Percentiles rank a stretch among this genome's conserved stretches.
Conservation (phyloP, 129 eudicot species). For the Glebionis coronaria region DNA sequence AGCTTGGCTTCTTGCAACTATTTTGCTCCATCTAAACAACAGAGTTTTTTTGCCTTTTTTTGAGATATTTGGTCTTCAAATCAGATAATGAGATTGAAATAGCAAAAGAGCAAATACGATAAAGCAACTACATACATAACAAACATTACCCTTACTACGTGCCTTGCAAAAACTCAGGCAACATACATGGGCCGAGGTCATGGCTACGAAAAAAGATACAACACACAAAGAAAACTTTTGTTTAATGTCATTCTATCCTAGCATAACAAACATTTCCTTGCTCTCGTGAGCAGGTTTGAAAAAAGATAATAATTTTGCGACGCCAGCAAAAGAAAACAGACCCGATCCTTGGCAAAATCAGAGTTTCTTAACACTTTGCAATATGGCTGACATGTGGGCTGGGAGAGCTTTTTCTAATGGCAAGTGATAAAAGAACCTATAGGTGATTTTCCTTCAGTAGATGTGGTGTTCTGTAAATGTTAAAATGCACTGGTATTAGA, state of each 20-base stretch:
- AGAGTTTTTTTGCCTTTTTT: conserved; percentile 78
- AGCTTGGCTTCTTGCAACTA: conserved; percentile 69
- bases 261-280: not conserved
- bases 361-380: conserved; percentile 83
- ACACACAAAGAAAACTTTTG: too few species aligned
- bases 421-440: too few species aligned
- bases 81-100: conserved; percentile 65
- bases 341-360: conserved; percentile 80
- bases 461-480: too few species aligned
- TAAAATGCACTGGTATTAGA: too few species aligned
- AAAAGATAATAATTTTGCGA: not conserved
- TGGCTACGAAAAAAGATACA: not conserved
- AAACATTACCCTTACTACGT: too few species aligned
- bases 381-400: conserved; percentile 86
- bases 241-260: too few species aligned
- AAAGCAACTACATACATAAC: not conserved
- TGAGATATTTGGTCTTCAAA: conserved; percentile 93
- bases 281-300: not conserved
- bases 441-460: too few species aligned
- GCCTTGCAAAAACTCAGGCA: not conserved
- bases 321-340: conserved; percentile 42
- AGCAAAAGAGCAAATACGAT: conserved; percentile 17
- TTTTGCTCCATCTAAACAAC: conserved; percentile 81
- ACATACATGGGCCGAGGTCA: not conserved
- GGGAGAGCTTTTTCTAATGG: conserved; percentile 52